phyloP scores from a whole-genome alignment of 495 filamentous ascomycete species.

The Penicillium desertorum region DNA sequence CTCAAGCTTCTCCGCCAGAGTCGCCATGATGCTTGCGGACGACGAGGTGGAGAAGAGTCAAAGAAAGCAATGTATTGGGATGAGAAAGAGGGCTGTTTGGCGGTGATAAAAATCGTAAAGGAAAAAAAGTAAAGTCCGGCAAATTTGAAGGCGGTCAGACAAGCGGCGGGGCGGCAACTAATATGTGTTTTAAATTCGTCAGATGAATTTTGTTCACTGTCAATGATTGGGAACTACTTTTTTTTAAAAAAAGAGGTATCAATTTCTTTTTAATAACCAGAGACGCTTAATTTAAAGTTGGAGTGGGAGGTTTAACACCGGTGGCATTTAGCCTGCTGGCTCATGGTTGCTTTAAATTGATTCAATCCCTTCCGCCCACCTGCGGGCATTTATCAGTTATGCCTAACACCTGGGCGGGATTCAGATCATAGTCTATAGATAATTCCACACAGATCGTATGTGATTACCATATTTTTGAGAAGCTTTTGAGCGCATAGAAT shows the following conservation, averaged over 20 bases:
- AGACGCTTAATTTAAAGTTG: neutral
- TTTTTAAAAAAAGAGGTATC: neutral
- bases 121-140: slow-evolving; percentile 14
- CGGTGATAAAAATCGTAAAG: slow-evolving; percentile 14
- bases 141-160: slow-evolving; percentile 8
- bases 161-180: neutral
- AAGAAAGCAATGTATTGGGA: slow-evolving; percentile 9
- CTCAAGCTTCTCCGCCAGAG: slow-evolving; percentile 85
- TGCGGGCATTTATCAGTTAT: neutral
- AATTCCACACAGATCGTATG: neutral
- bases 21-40: slow-evolving; percentile 54
- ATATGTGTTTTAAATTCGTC: neutral
- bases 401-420: too few relatives aligned
- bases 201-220: neutral
- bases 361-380: too few relatives aligned
- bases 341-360: neutral
- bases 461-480: neutral
- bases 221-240: too few relatives aligned
- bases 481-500: neutral
- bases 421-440: neutral
- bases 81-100: slow-evolving; percentile 13
- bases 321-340: neutral
- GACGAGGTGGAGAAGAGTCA: slow-evolving; percentile 27
- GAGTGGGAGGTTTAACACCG: neutral
- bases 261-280: neutral